These are phyloP conservation scores for Epichloe scottii DNA, from an alignment of 2,329 filamentous ascomycete genomes.

Conservation along the genomic window DNA sequence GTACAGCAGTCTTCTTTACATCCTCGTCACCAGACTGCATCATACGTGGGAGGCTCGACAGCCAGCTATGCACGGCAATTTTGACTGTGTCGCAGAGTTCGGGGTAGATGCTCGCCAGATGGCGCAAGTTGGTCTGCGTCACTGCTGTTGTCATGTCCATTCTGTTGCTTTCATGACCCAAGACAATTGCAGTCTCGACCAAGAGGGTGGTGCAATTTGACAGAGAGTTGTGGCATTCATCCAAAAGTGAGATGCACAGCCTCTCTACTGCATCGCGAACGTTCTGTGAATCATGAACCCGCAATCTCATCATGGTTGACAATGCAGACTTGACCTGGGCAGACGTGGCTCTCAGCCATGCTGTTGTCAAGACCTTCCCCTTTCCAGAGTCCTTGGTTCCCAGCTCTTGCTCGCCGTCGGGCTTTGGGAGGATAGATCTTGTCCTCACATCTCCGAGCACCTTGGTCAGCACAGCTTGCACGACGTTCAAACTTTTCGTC, in stretches of 20 bases:
- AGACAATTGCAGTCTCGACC: slow-evolving; percentile 67
- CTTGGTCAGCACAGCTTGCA: slow-evolving; percentile 41
- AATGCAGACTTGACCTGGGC: slow-evolving; percentile 76
- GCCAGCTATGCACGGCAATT: slow-evolving; percentile 66
- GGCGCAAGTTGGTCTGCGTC: slow-evolving; percentile 39
- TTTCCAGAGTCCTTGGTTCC: slow-evolving; percentile 12
- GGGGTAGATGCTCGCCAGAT: slow-evolving; percentile 50
- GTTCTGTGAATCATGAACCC: slow-evolving; percentile 54
- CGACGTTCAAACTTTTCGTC: slow-evolving; percentile 43
- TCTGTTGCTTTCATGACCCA: slow-evolving; percentile 41
- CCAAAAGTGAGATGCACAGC: slow-evolving; percentile 63
- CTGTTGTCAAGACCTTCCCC: slow-evolving; percentile 28
- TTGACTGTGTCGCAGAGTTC: slow-evolving; percentile 53
- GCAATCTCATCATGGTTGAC: slow-evolving; percentile 62
- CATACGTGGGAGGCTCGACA: slow-evolving; percentile 63
- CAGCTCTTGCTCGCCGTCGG: slow-evolving; percentile 12
- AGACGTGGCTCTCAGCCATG: slow-evolving; percentile 71
- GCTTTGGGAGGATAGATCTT: slow-evolving; percentile 29
- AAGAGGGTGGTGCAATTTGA: slow-evolving; percentile 56
- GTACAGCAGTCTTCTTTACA: slow-evolving; percentile 59
- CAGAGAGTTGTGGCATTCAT: slow-evolving; percentile 66
- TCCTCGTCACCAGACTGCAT: slow-evolving; percentile 77
- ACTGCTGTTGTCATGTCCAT: slow-evolving; percentile 13
- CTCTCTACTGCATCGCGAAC: slow-evolving; percentile 55
- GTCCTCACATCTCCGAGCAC: slow-evolving; percentile 47